Conservation (phyloP, 345 rosid genomes). For the Salix exigua region DNA sequence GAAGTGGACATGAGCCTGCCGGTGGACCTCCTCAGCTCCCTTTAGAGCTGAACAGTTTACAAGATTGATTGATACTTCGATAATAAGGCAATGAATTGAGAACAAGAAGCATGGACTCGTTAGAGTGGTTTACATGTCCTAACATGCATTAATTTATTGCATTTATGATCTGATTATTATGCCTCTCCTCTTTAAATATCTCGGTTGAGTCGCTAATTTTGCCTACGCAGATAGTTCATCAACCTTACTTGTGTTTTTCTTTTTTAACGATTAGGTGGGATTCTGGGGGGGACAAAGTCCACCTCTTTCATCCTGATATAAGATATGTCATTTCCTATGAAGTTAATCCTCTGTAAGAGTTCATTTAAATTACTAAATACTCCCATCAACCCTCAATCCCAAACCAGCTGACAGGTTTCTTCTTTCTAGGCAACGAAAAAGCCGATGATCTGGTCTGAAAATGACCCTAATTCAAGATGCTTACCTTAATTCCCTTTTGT, state of each 20-base stretch:
- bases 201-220: background rate
- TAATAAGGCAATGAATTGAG: conserved; percentile 14
- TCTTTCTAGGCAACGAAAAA: background rate
- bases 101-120: conserved; percentile 13
- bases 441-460: background rate
- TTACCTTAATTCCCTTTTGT: background rate
- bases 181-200: background rate
- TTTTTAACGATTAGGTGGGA: background rate
- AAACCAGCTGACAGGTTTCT: background rate
- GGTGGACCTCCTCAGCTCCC: conserved; percentile 40
- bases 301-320: background rate
- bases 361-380: background rate
- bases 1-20: conserved; percentile 8
- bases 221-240: background rate
- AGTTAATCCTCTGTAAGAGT: background rate
- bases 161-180: background rate
- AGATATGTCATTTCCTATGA: background rate
- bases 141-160: background rate
- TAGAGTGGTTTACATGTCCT: conserved; percentile 4
- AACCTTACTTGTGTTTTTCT: no score
- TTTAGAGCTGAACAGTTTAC: conserved; percentile 11
- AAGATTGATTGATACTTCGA: conserved; percentile 32
- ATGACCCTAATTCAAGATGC: background rate
- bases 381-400: background rate
- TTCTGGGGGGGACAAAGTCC: background rate